Evolutionary conservation across 805 yeast species (phyloP).

Genomic region (Nakazawaea sp.): DNA sequence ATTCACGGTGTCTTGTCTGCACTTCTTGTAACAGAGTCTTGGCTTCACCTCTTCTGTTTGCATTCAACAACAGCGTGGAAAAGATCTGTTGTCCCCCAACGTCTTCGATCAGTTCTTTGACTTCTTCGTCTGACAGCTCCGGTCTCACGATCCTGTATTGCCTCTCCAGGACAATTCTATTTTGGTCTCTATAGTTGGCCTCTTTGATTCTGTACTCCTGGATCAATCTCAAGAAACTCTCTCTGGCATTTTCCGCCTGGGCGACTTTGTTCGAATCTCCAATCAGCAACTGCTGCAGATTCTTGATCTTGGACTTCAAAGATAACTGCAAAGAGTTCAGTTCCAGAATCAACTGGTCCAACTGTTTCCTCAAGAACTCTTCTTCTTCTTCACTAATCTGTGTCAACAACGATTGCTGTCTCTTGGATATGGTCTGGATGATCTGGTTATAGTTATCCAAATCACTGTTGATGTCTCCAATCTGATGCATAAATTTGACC

Average conservation of each 20-base stretch:
- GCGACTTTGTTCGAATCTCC: conserved; percentile 76
- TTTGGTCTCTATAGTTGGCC: conserved; percentile 77
- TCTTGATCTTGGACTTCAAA: conserved; percentile 71
- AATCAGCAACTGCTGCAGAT: conserved; percentile 63
- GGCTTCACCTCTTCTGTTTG: conserved; percentile 91
- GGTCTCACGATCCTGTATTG: conserved; percentile 90
- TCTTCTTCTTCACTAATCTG: conserved; percentile 71
- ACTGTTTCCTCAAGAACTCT: conserved; percentile 60
- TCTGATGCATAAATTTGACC: conserved; percentile 61
- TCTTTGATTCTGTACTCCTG: conserved; percentile 84
- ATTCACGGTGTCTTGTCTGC: conserved; percentile 90
- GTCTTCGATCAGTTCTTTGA: conserved; percentile 79
- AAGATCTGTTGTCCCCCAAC: conserved; percentile 86
- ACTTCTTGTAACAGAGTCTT: conserved; percentile 93
- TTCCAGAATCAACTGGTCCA: conserved; percentile 72
- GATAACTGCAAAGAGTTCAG: conserved; percentile 67
- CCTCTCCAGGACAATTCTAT: conserved; percentile 82
- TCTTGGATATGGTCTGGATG: conserved; percentile 60
- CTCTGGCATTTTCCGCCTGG: conserved; percentile 86
- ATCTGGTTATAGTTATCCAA: conserved; percentile 65
- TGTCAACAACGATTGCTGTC: conserved; percentile 64
- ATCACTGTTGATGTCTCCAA: conserved; percentile 60
- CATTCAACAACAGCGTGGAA: conserved; percentile 83
- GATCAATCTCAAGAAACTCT: conserved; percentile 76
- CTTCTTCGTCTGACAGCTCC: conserved; percentile 76